Base-by-base conservation (phyloP, 768 basidiomycete species). In the Serendipita indica region DNA sequence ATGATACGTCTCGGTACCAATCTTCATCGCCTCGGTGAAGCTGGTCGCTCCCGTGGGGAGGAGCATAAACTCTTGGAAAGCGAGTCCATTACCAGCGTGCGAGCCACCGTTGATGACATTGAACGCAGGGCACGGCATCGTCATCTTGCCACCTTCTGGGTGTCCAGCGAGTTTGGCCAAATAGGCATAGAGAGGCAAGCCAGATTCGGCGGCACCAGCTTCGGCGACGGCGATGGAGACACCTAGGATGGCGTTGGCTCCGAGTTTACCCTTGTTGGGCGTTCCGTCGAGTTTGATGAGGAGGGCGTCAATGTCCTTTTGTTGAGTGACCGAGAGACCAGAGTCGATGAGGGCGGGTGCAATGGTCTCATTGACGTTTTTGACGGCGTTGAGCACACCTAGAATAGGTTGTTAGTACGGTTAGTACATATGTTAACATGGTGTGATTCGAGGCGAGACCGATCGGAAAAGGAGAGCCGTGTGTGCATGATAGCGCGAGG, bases 41-140 rank as follows among this genome's bases (percentile, higher is more conserved):
- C 79, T 79, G 16, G 77, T 66, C 57, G 96, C 96, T 57, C 93
- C 94, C 62, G 91, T 93, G 62, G 96, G 94, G 63, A 97, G 79
- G 65, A 99, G 79, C 96, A 99, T 98, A 79, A 99, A 99, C 74
- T 99, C 96, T 74, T 99, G 96, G 89, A 98, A 99, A 35, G 96
- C 96, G 63, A 99, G 87, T 74, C 94, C 93, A 81, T 99, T 99
- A 56, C 96, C 96, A 60, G 96, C 96, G 71, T 99, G 96, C 63
- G 94, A 97, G 63, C 96, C 96, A 72, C 96, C 96, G 74, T 99
- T 99, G 79, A 99, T 99, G 67, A 99, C 96, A 71, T 99, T 99
- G 81, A 99, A 92, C 60, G 89, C 83, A 49, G 96, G 96, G 69
- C 74, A 75, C 62, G 96, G 96, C 67, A 98, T 84, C 61, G 90